A percentile compares a stretch with the other conserved stretches of the same genome.
Evolutionary conservation across 1,284 basidiomycete species (phyloP).

Genomic region (Filobasidium uniguttulatum): DNA sequence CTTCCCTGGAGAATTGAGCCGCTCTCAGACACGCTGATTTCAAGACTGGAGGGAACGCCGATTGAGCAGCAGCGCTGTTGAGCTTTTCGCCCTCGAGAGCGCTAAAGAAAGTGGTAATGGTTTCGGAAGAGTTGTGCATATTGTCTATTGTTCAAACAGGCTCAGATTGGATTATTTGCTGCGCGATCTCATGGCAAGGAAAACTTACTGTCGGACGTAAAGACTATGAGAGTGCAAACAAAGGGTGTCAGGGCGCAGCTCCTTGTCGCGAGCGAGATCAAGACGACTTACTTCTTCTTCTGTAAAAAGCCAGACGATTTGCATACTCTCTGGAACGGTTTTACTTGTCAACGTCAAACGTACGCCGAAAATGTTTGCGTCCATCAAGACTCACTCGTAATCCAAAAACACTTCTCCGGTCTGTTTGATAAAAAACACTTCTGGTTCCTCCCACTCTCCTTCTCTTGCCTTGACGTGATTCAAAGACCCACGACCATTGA

Average conservation of each 20-base stretch:
- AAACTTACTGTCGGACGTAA: conserved; percentile 7
- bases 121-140: conserved; percentile 55
- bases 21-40: conserved; percentile 79
- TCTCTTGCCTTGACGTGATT: neutral
- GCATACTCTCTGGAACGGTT: conserved; percentile 3
- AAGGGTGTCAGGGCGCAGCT: neutral
- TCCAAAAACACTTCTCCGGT: conserved; percentile 91
- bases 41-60: conserved; percentile 79
- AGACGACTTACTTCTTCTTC: conserved; percentile 14
- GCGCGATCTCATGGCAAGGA: too few relatives aligned
- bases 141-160: neutral
- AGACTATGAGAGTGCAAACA: neutral
- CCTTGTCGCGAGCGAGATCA: too few relatives aligned
- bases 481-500: too few relatives aligned
- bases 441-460: conserved; percentile 9
- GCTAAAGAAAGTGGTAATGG: conserved; percentile 82
- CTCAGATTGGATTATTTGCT: neutral
- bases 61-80: conserved; percentile 75
- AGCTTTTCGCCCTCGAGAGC: conserved; percentile 80
- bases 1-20: conserved; percentile 95
- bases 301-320: conserved; percentile 8
- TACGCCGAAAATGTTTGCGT: neutral
- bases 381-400: conserved; percentile 58
- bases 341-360: too few relatives aligned
- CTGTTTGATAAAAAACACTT: conserved; percentile 46